Conservation (phyloP, 192 early-diverging fungal genomes). For the Coemansia sp. region DNA sequence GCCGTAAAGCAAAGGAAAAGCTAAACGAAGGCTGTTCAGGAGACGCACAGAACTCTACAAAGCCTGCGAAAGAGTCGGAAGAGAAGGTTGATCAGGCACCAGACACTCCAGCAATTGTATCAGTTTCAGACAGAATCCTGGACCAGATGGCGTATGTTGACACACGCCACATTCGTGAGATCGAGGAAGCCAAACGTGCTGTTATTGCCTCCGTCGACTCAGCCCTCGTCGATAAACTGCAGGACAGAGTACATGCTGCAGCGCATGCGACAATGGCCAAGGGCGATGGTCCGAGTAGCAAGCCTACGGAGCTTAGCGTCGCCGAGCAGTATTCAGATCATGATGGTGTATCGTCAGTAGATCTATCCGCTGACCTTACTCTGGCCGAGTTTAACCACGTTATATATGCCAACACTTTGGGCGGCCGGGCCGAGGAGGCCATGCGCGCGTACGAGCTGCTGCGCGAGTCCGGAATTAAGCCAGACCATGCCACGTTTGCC, state of each 20-base stretch:
- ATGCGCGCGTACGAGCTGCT: slow-evolving; percentile 66
- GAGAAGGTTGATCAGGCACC: background rate
- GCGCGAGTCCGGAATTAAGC: slow-evolving; percentile 62
- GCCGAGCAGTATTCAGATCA: background rate
- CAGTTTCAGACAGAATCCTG: slow-evolving; percentile 42
- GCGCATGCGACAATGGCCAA: background rate
- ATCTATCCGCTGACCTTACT: slow-evolving; percentile 23
- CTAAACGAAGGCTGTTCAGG: background rate
- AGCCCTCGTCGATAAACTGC: slow-evolving; percentile 16
- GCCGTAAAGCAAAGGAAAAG: slow-evolving; percentile 20
- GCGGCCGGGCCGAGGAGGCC: slow-evolving; percentile 62
- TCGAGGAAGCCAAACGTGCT: slow-evolving; percentile 42
- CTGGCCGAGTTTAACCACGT: slow-evolving; percentile 57
- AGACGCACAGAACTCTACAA: background rate
- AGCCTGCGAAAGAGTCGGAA: background rate
- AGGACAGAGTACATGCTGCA: slow-evolving; percentile 25
- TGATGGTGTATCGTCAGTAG: background rate
- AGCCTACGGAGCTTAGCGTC: background rate
- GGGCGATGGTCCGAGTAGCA: background rate
- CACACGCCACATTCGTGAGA: slow-evolving; percentile 44
- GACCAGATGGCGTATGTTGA: slow-evolving; percentile 48
- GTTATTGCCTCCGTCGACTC: slow-evolving; percentile 37
- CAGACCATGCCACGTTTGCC: slow-evolving; percentile 70
- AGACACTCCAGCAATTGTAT: background rate
- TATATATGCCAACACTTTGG: slow-evolving; percentile 67